Base-by-base conservation (phyloP, 108 stramenopile species). In the Epithemia pelagica region DNA sequence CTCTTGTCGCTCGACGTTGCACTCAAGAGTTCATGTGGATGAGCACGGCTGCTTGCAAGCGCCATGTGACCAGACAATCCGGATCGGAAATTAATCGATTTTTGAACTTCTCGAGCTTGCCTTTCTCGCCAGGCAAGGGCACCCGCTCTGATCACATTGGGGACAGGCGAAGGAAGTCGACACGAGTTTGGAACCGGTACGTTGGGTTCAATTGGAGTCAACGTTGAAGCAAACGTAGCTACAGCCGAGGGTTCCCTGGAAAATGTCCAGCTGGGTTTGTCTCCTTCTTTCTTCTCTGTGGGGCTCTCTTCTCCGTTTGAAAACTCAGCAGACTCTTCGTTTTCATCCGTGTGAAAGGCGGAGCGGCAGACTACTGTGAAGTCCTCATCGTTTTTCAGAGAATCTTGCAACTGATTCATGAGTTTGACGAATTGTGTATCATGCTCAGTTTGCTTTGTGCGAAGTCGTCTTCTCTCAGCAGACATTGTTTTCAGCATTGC, bases 41-140 rank as follows among this genome's bases (percentile, higher is more conserved):
- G 82, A 30, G 82, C 66, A 68, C 75, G 76, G 23, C 80, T 71
- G 57, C 83, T 83, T 22, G 76, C 62, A 32, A 89, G 64, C 0
- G 83, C 88, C 46, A 74, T 61, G 58, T 89, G 88, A 0, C 88
- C 88, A 69, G 85, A 86, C 77, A 89, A 64, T 0, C 88, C 88
- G 26, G 88, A 86, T 59, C 85, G 76, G 71, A 89, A 89, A 68
- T 89, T 79, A 30, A 89, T 75, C 18, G 82, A 70, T 22, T 29
- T 74, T 76, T 33, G 70, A 58, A 59, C 75, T 71, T 66, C 66
- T 64, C 57, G 64, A 31, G 58, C 74, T 57, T 71, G 72, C 59
- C 67, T 46, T 58, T 77, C 76, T 75, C 71, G 55, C 73, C 76
- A 75, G 19, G 77, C 77, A 30, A 63, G 69, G 26, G 75, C 78